Evolutionary conservation across 1,139 yeast species (phyloP).

Genomic region (Candida sanyaensis): DNA sequence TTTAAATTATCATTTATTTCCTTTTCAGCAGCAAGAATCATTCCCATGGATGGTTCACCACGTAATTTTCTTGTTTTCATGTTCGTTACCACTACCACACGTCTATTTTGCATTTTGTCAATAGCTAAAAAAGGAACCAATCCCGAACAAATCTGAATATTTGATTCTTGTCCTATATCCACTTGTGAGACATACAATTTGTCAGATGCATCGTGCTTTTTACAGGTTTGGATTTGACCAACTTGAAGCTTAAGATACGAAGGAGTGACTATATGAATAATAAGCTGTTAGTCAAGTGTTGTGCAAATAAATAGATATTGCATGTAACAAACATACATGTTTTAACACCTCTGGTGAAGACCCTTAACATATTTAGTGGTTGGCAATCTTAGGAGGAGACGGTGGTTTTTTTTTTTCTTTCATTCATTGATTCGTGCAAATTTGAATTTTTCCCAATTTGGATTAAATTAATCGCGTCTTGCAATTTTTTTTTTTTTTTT

Average conservation of each 20-base stretch:
- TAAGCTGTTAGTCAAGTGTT: neutral
- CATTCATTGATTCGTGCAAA: neutral
- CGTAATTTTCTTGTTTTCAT: conserved; percentile 92
- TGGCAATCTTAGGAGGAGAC: neutral
- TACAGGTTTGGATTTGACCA: conserved; percentile 46
- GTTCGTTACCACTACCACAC: conserved; percentile 83
- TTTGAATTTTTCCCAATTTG: conserved; percentile 23
- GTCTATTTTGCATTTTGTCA: conserved; percentile 81
- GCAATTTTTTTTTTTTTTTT: conserved; percentile 1
- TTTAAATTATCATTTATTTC: conserved; percentile 8
- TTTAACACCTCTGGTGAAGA: conserved; percentile 5
- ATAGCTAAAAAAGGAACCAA: conserved; percentile 75
- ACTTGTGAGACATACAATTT: conserved; percentile 54
- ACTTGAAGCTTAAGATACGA: conserved; percentile 35
- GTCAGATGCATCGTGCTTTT: conserved; percentile 54
- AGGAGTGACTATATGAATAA: conserved; percentile 15
- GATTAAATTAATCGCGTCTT: conserved; percentile 24
- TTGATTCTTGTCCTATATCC: conserved; percentile 20
- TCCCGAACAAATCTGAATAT: conserved; percentile 58
- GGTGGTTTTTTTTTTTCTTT: neutral
- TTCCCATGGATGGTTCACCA: conserved; percentile 58
- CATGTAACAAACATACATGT: conserved; percentile 3
- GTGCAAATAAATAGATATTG: too few species aligned
- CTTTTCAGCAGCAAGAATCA: conserved; percentile 55
- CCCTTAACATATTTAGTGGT: conserved; percentile 1